These are phyloP conservation scores for Fusarium lateritium DNA, from an alignment of 2,329 filamentous ascomycete genomes.

Conservation along the genomic window DNA sequence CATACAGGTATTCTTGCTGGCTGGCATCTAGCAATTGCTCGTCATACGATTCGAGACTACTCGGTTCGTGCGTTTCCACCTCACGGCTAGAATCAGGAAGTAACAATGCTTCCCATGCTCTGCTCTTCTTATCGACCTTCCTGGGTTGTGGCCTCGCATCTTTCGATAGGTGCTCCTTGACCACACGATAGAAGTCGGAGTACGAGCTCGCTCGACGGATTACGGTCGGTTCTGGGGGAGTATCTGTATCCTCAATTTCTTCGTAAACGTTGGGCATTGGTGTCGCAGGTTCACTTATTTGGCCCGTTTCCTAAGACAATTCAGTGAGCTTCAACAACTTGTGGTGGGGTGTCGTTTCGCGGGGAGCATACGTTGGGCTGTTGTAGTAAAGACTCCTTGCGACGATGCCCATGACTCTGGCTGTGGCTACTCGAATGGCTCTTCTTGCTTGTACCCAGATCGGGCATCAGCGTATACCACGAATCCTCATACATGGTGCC, in stretches of 20 bases:
- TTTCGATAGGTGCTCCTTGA: slow-evolving; percentile 69
- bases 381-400: slow-evolving; percentile 79
- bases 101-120: slow-evolving; percentile 66
- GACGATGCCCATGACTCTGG: slow-evolving; percentile 69
- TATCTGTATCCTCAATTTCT: slow-evolving; percentile 67
- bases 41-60: slow-evolving; percentile 61
- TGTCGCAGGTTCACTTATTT: slow-evolving; percentile 65
- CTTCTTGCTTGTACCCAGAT: slow-evolving; percentile 68
- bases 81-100: slow-evolving; percentile 47
- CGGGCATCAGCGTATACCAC: slow-evolving; percentile 84
- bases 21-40: slow-evolving; percentile 83
- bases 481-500: slow-evolving; percentile 83
- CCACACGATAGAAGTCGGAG: slow-evolving; percentile 80
- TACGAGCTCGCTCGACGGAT: slow-evolving; percentile 79
- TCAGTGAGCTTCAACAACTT: slow-evolving; percentile 46
- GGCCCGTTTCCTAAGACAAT: slow-evolving; percentile 65
- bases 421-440: slow-evolving; percentile 60
- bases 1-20: slow-evolving; percentile 87
- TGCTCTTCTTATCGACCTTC: slow-evolving; percentile 58
- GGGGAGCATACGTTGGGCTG: slow-evolving; percentile 68
- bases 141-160: slow-evolving; percentile 61
- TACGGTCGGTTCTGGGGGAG: slow-evolving; percentile 76
- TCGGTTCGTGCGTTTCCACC: slow-evolving; percentile 46
- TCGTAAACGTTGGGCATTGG: slow-evolving; percentile 72
- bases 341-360: slow-evolving; percentile 27